phyloP scores from a whole-genome alignment of 2,329 filamentous ascomycete genomes.

The Tolypocladium album region DNA sequence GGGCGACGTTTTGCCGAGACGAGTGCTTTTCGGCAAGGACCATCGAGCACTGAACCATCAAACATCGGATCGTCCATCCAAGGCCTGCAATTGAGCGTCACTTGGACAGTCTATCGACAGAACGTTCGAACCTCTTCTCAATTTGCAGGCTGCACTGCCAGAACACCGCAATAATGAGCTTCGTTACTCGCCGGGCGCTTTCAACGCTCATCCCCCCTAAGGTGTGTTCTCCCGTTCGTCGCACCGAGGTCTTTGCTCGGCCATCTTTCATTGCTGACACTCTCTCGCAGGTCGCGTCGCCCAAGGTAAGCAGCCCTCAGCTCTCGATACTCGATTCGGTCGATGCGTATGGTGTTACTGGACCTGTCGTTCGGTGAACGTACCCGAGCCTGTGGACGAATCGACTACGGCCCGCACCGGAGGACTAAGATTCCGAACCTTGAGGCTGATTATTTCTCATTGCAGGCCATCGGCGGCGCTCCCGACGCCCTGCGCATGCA shows the following conservation, averaged over 20 bases:
- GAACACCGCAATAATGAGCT: slow-evolving; percentile 67
- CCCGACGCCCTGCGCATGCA: slow-evolving; percentile 97
- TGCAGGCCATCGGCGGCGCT: slow-evolving; percentile 82
- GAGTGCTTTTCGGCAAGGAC: slow-evolving; percentile 39
- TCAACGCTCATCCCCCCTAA: slow-evolving; percentile 99
- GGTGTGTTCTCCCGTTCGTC: slow-evolving; percentile 43
- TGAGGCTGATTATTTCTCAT: slow-evolving; percentile 22
- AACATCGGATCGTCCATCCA: slow-evolving; percentile 14
- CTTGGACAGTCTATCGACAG: slow-evolving; percentile 19
- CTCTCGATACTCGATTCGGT: neutral
- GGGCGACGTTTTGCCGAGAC: slow-evolving; percentile 33
- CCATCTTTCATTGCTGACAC: slow-evolving; percentile 25
- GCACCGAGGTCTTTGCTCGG: slow-evolving; percentile 10
- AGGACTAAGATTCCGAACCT: slow-evolving; percentile 2
- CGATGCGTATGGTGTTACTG: neutral
- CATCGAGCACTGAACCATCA: slow-evolving; percentile 10
- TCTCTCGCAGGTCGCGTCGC: slow-evolving; percentile 60
- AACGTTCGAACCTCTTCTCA: slow-evolving; percentile 16
- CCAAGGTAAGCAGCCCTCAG: slow-evolving; percentile 47
- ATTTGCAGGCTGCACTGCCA: slow-evolving; percentile 10
- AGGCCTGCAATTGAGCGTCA: slow-evolving; percentile 23
- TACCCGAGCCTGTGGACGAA: neutral
- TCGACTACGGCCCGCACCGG: neutral
- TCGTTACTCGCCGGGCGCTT: slow-evolving; percentile 78
- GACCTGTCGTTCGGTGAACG: neutral